A percentile compares a stretch with the other conserved stretches of the same genome.
phyloP scores from a whole-genome alignment of 805 yeast species.

The Candida taoyuanica region DNA sequence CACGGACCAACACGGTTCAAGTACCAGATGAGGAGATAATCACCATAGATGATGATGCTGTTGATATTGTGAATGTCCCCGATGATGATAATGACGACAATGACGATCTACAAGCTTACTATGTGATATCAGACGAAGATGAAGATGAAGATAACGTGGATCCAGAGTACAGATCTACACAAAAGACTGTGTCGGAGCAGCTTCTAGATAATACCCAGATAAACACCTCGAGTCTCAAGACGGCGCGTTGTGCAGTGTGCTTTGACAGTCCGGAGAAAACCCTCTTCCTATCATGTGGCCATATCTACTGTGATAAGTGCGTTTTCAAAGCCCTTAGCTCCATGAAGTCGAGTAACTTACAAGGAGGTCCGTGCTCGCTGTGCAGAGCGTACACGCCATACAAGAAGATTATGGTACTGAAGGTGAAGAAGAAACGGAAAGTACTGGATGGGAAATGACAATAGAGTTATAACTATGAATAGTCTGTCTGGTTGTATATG shows the following conservation, averaged over 20 bases:
- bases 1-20: not conserved
- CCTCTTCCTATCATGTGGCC: constrained; percentile 53
- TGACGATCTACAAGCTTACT: constrained; percentile 15
- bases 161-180: constrained; percentile 6
- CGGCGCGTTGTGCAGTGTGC: constrained; percentile 46
- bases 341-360: constrained; percentile 28
- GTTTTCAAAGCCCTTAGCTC: constrained; percentile 41
- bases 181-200: constrained; percentile 34
- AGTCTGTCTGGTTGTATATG: too few species aligned
- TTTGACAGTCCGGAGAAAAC: constrained; percentile 48
- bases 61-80: too few species aligned
- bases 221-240: constrained; percentile 13
- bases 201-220: constrained; percentile 16
- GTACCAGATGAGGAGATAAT: constrained; percentile 5
- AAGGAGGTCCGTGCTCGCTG: constrained; percentile 38
- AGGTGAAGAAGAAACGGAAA: constrained; percentile 30
- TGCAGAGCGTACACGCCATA: constrained; percentile 36
- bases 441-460: constrained; percentile 10
- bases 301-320: constrained; percentile 50
- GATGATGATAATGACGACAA: constrained; percentile 20
- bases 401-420: constrained; percentile 27
- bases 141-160: constrained; percentile 17
- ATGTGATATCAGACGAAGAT: constrained; percentile 20
- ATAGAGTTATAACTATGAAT: too few species aligned
- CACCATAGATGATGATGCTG: constrained; percentile 15